Percentiles rank a stretch among this genome's conserved stretches.
Conservation (phyloP, 805 yeast species). For the Candida sithepensis region DNA sequence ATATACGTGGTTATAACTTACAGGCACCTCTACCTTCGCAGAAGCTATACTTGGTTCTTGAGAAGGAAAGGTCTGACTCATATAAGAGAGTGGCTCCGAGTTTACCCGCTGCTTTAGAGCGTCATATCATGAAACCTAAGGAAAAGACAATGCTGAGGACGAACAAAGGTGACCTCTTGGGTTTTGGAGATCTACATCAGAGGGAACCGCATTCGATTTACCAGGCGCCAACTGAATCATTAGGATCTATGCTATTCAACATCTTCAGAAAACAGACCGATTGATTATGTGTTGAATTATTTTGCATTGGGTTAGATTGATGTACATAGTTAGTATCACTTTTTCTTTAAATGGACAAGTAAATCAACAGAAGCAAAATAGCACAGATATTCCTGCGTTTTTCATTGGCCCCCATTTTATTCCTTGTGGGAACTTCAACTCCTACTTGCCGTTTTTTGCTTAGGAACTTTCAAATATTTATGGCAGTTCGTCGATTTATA, state of each 20-base stretch:
- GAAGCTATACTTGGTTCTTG: constrained; percentile 44
- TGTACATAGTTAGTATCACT: no score
- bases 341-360: no score
- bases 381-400: no score
- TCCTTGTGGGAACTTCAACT: no score
- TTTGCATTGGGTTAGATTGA: no score
- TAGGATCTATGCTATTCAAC: constrained; percentile 25
- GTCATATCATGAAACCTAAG: constrained; percentile 19
- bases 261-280: constrained; percentile 17
- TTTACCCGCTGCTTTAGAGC: constrained; percentile 19
- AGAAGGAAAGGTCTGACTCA: constrained; percentile 40
- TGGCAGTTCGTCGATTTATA: no score
- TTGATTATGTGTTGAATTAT: neutral
- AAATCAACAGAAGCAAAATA: no score
- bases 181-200: constrained; percentile 21
- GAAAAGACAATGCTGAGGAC: neutral
- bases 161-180: neutral
- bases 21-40: constrained; percentile 64
- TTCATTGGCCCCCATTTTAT: no score
- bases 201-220: constrained; percentile 15
- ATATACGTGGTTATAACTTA: constrained; percentile 53
- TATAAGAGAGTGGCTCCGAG: constrained; percentile 31
- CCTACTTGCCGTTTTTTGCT: no score
- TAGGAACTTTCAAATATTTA: no score
- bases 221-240: constrained; percentile 29